These are phyloP conservation scores for Pestalotiopsis sp. DNA, from an alignment of 2,329 filamentous ascomycete genomes.

Conservation along the genomic window DNA sequence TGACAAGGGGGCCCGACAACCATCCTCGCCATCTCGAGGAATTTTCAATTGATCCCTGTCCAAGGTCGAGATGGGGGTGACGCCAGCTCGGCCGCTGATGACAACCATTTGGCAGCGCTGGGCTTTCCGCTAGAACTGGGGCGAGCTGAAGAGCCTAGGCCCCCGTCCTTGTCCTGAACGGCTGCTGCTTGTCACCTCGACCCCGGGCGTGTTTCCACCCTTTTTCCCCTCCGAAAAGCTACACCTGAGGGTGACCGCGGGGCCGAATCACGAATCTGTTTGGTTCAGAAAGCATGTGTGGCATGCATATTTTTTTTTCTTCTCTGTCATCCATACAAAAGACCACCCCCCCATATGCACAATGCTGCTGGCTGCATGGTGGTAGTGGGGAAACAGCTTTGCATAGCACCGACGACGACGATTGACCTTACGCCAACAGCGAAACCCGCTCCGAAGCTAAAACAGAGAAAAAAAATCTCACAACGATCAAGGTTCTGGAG, in stretches of 20 bases:
- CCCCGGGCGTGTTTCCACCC: background rate
- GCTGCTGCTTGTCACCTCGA: background rate
- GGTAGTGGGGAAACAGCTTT: background rate
- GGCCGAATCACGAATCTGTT: background rate
- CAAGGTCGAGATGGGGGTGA: background rate
- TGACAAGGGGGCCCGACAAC: background rate
- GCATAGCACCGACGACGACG: background rate
- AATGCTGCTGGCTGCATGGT: background rate
- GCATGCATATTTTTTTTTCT: background rate
- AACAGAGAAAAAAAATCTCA: background rate
- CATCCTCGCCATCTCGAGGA: background rate
- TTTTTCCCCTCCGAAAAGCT: background rate
- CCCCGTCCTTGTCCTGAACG: background rate
- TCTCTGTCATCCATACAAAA: background rate
- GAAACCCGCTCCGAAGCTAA: conserved; percentile 4
- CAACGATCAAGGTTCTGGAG: conserved; percentile 8
- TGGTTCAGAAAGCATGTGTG: background rate
- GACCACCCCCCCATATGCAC: background rate
- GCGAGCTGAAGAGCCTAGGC: background rate
- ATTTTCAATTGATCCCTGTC: background rate
- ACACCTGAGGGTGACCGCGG: background rate
- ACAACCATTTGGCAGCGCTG: background rate
- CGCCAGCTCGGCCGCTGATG: background rate
- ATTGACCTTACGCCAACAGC: background rate
- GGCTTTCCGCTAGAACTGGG: background rate